Percentiles rank a stretch among this genome's conserved stretches.
These are phyloP conservation scores for Neurospora crassa DNA, from an alignment of 2,329 filamentous ascomycete genomes.

Conservation along the genomic window DNA sequence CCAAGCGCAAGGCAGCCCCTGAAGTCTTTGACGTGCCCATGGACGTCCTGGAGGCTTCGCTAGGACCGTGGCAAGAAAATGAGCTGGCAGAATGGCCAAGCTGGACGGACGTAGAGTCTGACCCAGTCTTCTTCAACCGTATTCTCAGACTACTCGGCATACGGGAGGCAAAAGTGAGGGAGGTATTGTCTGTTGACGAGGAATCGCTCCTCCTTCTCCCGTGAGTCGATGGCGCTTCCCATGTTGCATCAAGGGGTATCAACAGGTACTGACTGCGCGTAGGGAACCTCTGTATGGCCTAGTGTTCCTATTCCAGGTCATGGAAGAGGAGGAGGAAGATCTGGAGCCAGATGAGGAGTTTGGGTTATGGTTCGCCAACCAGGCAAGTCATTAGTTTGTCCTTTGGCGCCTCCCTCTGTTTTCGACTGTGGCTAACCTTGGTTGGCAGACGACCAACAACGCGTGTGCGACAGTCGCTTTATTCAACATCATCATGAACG, in stretches of 20 bases:
- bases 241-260: background rate
- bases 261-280: slow-evolving; percentile 1
- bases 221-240: slow-evolving; percentile 30
- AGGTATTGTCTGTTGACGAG: slow-evolving; percentile 66
- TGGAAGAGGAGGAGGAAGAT: slow-evolving; percentile 40
- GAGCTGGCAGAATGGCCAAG: slow-evolving; percentile 57
- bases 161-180: slow-evolving; percentile 60
- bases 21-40: slow-evolving; percentile 25
- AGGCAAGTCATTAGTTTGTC: slow-evolving; percentile 38
- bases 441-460: slow-evolving; percentile 62
- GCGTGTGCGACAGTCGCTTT: slow-evolving; percentile 89
- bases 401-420: background rate
- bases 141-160: slow-evolving; percentile 76
- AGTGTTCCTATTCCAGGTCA: slow-evolving; percentile 73
- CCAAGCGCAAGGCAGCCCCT: slow-evolving; percentile 17
- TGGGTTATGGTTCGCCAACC: slow-evolving; percentile 83
- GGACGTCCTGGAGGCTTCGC: slow-evolving; percentile 34
- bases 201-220: slow-evolving; percentile 52
- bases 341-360: slow-evolving; percentile 43
- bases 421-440: background rate
- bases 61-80: slow-evolving; percentile 36
- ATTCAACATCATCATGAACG: slow-evolving; percentile 89
- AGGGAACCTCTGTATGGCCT: slow-evolving; percentile 71
- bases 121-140: slow-evolving; percentile 81
- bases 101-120: slow-evolving; percentile 81